Base-by-base conservation (phyloP, 73 alveolate species). In the Blepharisma japonicum region DNA sequence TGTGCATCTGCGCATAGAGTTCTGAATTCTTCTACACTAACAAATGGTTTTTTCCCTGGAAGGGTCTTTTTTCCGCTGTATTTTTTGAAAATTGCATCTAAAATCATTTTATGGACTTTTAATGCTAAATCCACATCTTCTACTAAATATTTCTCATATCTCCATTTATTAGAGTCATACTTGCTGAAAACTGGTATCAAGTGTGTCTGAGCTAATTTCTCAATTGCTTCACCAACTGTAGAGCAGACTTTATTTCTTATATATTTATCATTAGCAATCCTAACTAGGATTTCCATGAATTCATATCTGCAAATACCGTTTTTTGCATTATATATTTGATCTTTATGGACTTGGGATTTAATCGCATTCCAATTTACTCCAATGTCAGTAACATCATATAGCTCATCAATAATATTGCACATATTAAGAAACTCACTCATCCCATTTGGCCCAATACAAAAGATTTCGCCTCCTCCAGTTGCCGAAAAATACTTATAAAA, bases 1-100 rank as follows among this genome's bases (percentile, higher is more conserved):
- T 83, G 56, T 6, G 77, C 83, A 66, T 51, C 77, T n/a, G 51
- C 46, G 45, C 71, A 70, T 39, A 84, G 50, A 7, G 61, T 83
- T 71, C 68, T 68, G 9, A 79, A 92, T 55, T 91, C 97, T 49
- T 89, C 89, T 68, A 79, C 27, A 79, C 48, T 83, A 55, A 77
- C 86, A 89, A 2, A 89, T 71, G 74, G 76, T 77, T n/a, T 80
- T 32, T 53, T 53, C 23, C 68, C 68, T 53, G 68, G 68, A 0
- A 53, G 23, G 3, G 68, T 20, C 23, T 53, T 53, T 20, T n/a
- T 53, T 20, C 68, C 68, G 4, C 68, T 53, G 3, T 53, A 53
- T 20, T 53, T 53, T n/a, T n/a, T n/a, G 4, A n/a, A 53, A 20
- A 53, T 53, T 53, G 68, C 68, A n/a, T 53, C 23, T 20, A 53